phyloP scores from a whole-genome alignment of 257 asterid species.

The Capsicum pubescens region DNA sequence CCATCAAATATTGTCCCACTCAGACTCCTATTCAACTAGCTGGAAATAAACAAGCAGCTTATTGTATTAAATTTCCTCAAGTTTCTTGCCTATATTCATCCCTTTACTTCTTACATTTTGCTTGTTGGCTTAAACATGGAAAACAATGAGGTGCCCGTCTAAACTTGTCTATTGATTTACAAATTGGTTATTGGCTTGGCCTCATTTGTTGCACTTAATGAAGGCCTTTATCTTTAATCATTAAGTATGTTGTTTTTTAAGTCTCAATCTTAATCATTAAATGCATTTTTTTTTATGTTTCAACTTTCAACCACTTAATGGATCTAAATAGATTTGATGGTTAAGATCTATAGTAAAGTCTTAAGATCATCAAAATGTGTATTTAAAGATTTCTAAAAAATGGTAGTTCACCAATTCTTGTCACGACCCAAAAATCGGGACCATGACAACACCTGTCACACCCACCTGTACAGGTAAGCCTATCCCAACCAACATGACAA shows the following conservation, averaged over 20 bases:
- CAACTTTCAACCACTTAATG: not conserved
- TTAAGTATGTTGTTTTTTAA: not conserved
- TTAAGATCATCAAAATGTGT: not conserved
- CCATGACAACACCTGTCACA: too few relatives aligned
- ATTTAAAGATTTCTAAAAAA: slow-evolving; percentile 1
- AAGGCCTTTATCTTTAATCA: not conserved
- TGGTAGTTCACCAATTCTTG: not conserved
- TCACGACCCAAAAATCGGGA: too few relatives aligned
- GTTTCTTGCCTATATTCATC: slow-evolving; percentile 5
- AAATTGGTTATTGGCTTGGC: not conserved
- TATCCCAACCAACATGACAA: too few relatives aligned
- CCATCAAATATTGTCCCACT: slow-evolving; percentile 9
- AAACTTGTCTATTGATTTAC: slow-evolving; percentile 15
- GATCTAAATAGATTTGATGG: not conserved
- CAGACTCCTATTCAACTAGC: not conserved
- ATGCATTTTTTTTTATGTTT: not conserved
- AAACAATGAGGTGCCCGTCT: not conserved
- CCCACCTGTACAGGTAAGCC: too few relatives aligned
- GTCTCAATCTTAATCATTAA: not conserved
- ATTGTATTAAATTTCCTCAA: not conserved
- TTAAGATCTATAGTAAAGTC: not conserved
- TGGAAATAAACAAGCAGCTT: not conserved
- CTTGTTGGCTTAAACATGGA: not conserved
- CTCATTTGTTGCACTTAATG: not conserved
- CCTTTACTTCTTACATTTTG: not conserved